phyloP scores from a whole-genome alignment of 2,329 filamentous ascomycete species.

The Biscogniauxia sp. region DNA sequence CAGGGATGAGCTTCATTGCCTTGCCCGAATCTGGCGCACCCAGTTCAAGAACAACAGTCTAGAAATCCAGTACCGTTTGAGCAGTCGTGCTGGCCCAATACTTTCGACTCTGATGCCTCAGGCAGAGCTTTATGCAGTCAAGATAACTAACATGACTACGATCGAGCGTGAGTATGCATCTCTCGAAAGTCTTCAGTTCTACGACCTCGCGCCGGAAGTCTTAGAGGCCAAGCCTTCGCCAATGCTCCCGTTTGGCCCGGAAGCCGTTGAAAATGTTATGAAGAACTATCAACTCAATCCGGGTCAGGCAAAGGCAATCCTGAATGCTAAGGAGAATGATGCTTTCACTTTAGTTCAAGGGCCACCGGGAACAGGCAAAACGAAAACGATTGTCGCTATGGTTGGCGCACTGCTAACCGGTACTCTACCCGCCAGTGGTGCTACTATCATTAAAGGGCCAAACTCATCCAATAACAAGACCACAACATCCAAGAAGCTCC shows the following conservation, averaged over 20 bases:
- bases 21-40: slow-evolving; percentile 78
- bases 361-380: slow-evolving; percentile 96
- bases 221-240: slow-evolving; percentile 86
- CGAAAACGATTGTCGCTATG: slow-evolving; percentile 96
- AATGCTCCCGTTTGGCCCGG: slow-evolving; percentile 75
- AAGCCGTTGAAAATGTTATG: slow-evolving; percentile 66
- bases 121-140: slow-evolving; percentile 68
- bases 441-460: slow-evolving; percentile 45
- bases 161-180: slow-evolving; percentile 95
- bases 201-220: slow-evolving; percentile 93
- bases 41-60: slow-evolving; percentile 77
- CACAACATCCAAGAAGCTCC: slow-evolving; percentile 69
- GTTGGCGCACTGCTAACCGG: slow-evolving; percentile 80
- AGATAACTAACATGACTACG: slow-evolving; percentile 89
- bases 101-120: slow-evolving; percentile 65
- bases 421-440: slow-evolving; percentile 41
- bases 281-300: slow-evolving; percentile 80
- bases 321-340: slow-evolving; percentile 91
- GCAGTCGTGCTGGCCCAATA: slow-evolving; percentile 63
- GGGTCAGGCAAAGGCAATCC: slow-evolving; percentile 87
- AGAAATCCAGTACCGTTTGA: slow-evolving; percentile 84
- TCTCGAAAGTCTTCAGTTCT: slow-evolving; percentile 86
- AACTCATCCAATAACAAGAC: slow-evolving; percentile 34
- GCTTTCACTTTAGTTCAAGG: slow-evolving; percentile 96
- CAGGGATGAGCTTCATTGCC: slow-evolving; percentile 69